phyloP scores from a whole-genome alignment of 1,284 basidiomycete genomes.

The Schizophyllum amplum region DNA sequence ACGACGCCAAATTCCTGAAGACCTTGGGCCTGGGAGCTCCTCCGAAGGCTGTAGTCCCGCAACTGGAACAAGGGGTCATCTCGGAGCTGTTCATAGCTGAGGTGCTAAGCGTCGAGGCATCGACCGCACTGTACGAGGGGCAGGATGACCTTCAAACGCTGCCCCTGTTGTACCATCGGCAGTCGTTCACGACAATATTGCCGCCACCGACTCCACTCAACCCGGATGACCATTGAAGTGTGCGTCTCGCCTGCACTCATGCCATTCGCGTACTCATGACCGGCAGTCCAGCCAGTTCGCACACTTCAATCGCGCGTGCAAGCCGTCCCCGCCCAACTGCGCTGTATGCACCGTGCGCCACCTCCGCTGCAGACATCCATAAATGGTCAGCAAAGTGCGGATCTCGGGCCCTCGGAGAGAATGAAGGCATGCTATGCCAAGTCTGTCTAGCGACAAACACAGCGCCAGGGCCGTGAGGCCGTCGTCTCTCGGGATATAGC shows the following conservation, averaged over 20 bases:
- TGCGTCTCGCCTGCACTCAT: neutral
- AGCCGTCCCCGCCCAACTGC: too few relatives aligned
- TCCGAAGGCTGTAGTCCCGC: slow-evolving; percentile 3
- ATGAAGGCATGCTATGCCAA: too few relatives aligned
- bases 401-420: too few relatives aligned
- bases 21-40: slow-evolving; percentile 4
- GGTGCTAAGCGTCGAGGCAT: slow-evolving; percentile 31
- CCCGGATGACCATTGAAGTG: neutral
- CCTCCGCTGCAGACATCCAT: too few relatives aligned
- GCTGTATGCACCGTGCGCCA: too few relatives aligned
- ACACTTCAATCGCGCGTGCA: too few relatives aligned
- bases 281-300: too few relatives aligned
- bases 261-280: too few relatives aligned
- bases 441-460: too few relatives aligned
- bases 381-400: too few relatives aligned
- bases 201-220: neutral
- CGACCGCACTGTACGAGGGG: slow-evolving; percentile 13
- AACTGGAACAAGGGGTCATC: slow-evolving; percentile 14
- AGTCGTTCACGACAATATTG: slow-evolving; percentile 25
- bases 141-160: slow-evolving; percentile 20
- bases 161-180: slow-evolving; percentile 35
- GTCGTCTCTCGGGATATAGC: too few relatives aligned
- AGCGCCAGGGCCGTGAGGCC: too few relatives aligned
- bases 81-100: slow-evolving; percentile 40
- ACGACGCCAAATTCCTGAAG: slow-evolving; percentile 23